These are phyloP conservation scores for Eucalyptus erythrocorys DNA, from an alignment of 345 rosid genomes.

Conservation along the genomic window DNA sequence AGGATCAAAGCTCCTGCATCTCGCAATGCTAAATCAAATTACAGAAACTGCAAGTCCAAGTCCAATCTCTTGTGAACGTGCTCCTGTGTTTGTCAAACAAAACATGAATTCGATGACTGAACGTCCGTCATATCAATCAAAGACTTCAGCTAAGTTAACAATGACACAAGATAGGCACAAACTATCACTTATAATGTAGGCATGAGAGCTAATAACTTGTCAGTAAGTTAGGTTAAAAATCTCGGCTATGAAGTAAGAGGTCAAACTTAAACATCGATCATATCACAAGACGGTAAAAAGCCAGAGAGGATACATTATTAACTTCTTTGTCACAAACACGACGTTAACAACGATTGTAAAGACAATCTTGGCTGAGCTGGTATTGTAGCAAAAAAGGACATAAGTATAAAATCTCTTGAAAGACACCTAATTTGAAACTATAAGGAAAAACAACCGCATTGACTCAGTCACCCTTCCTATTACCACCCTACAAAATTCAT, in stretches of 20 bases:
- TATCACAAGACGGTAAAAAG: neutral
- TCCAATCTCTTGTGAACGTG: neutral
- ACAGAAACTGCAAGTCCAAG: neutral
- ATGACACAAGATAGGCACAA: neutral
- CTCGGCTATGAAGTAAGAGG: neutral
- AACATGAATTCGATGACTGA: neutral
- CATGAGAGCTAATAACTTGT: neutral
- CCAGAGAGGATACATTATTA: neutral
- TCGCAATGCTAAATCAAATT: neutral
- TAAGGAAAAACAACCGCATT: neutral
- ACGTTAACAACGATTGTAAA: neutral
- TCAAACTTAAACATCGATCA: neutral
- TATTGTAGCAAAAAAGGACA: neutral
- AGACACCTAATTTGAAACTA: neutral
- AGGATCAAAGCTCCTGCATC: neutral
- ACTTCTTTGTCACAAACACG: neutral
- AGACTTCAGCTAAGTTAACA: neutral
- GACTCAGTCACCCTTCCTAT: neutral
- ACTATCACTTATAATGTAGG: neutral
- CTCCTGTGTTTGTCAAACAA: neutral
- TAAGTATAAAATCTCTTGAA: neutral
- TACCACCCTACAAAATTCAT: neutral
- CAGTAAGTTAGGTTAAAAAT: neutral
- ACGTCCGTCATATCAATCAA: neutral
- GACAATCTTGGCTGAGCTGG: neutral